Evolutionary conservation across 768 basidiomycete species (phyloP).

Genomic region (Lentinula lateritia): DNA sequence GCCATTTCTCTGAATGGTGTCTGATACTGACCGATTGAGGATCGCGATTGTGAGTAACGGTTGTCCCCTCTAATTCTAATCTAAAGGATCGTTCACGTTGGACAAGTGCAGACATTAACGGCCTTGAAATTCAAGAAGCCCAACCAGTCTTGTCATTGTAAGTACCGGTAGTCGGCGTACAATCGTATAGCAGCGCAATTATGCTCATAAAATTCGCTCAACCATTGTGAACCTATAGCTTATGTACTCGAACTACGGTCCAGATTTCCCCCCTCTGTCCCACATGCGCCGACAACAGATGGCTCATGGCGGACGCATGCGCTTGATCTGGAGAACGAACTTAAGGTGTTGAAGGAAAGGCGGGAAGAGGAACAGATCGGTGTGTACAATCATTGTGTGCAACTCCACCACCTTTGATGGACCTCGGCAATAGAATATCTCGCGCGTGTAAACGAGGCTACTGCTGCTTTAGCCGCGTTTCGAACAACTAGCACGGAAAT

Average conservation of each 20-base stretch:
- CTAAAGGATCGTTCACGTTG: not conserved
- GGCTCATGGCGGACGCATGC: slow-evolving; percentile 35
- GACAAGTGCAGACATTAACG: slow-evolving; percentile 34
- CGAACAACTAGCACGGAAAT: not conserved
- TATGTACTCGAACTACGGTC: slow-evolving; percentile 38
- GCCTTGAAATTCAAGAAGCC: slow-evolving; percentile 40
- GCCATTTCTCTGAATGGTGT: slow-evolving; percentile 4
- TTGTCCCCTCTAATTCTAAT: slow-evolving; percentile 1
- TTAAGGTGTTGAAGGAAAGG: slow-evolving; percentile 29
- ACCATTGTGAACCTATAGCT: slow-evolving; percentile 20
- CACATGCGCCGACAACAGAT: slow-evolving; percentile 16
- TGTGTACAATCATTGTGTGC: slow-evolving; percentile 14
- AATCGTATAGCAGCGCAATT: no score
- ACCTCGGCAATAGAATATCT: not conserved
- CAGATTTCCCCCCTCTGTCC: slow-evolving; percentile 23
- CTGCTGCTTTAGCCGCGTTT: not conserved
- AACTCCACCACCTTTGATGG: not conserved
- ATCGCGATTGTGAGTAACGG: slow-evolving; percentile 30
- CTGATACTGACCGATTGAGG: slow-evolving; percentile 29
- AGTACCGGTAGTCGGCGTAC: slow-evolving; percentile 9
- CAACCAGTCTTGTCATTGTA: slow-evolving; percentile 35
- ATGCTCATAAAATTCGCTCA: no score
- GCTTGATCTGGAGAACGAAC: slow-evolving; percentile 34
- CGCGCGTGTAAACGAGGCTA: not conserved
- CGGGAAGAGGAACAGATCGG: slow-evolving; percentile 38